Conservation (phyloP, 139 green algal species). For the Chlorella sp. region DNA sequence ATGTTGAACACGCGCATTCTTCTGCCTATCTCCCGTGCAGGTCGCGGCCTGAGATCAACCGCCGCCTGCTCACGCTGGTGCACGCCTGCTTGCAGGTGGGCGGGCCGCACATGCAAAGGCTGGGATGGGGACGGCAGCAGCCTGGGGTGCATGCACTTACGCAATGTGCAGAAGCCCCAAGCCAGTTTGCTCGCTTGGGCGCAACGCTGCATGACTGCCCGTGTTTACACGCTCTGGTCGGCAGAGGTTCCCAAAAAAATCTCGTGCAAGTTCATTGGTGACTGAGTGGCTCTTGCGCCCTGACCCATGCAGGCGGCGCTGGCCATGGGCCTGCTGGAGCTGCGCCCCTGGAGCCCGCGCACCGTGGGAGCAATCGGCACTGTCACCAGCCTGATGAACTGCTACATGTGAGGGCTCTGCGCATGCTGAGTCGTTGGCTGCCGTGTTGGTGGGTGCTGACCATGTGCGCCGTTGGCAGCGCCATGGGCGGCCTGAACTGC, state of each 20-base stretch:
- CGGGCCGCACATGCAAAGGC: neutral
- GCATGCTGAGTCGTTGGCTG: too few species aligned
- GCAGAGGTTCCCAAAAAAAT: too few species aligned
- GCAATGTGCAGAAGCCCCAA: too few species aligned
- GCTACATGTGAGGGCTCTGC: constrained; percentile 76
- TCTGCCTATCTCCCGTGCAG: constrained; percentile 23
- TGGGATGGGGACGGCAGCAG: neutral
- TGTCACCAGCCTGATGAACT: constrained; percentile 85
- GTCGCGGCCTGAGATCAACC: constrained; percentile 64
- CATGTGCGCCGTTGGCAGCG: neutral
- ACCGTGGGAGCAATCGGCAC: constrained; percentile 81
- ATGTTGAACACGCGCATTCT: too few species aligned
- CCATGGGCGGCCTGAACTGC: too few species aligned
- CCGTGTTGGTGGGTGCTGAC: constrained; percentile 24
- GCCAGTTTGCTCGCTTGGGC: too few species aligned
- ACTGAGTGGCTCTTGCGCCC: neutral
- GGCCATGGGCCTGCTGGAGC: constrained; percentile 71
- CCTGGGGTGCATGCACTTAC: too few species aligned
- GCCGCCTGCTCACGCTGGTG: constrained; percentile 66
- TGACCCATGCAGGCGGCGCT: constrained; percentile 62
- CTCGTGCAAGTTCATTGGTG: neutral
- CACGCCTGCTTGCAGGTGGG: constrained; percentile 78
- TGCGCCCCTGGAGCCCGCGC: constrained; percentile 78
- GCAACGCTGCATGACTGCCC: neutral
- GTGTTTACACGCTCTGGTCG: neutral